Evolutionary conservation across 805 yeast species (phyloP), one percentile per base, ranked within the genome.

Genomic region (Yarrowia divulgata): DNA sequence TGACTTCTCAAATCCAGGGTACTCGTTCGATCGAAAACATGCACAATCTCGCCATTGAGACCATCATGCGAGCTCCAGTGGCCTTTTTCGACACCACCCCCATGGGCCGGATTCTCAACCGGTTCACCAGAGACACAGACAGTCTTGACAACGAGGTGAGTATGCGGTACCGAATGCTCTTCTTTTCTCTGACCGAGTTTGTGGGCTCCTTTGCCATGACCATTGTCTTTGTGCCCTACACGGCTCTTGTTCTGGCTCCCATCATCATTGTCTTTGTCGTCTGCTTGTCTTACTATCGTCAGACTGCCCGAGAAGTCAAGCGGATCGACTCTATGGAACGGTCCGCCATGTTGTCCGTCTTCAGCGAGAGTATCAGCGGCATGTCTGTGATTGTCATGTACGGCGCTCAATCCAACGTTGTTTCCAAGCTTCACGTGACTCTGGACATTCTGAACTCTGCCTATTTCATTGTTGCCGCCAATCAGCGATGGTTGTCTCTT

Each of bases 61-160:
- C 84, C 14, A 87, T 92, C 48, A 77, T 93, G 76, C 84, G 89
- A 71, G 95, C 98, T 1, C 89, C 84, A 72, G 81, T 92, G 72
- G 85, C 97, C 74, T 94, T 95, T 79, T 94, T 93, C 78, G 98
- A 94, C 76, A 85, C 95, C n/a, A 94, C 98, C 7, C 98, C 99
- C 10, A 85, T 90, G 73, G 99, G 99, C 37, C 88, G 98, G 78
- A 91, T 94, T 70, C 91, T 93, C 93, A 94, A 94, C 79, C 85
- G 99, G 76, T 94, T 94, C 76, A 91, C 97, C 7, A 92, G 91
- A 77, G 99, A 94, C 81, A 87, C 94, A 71, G 98, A 93, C 79
- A 86, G 93, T 10, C 86, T 93, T 69, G 99, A 94, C 79, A 97
- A 94, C 80, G 97, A 93, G 73, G 81, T 94, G 72, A 87, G 91